phyloP scores from a whole-genome alignment of 495 filamentous ascomycete genomes.

The Xylaria scruposa region DNA sequence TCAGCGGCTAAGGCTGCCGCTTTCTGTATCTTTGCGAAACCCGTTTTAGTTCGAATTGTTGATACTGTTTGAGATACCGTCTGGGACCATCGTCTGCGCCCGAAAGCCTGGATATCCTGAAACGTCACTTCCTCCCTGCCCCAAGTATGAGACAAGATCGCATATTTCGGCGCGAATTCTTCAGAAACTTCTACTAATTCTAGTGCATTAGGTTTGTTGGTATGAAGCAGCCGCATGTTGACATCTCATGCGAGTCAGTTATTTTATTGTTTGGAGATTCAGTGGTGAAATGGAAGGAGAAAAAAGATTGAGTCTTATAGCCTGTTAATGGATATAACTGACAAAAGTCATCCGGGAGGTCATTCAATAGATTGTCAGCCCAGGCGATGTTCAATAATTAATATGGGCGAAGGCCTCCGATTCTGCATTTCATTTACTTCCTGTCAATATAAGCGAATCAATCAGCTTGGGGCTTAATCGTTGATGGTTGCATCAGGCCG shows the following conservation, averaged over 20 bases:
- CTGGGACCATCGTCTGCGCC: background rate
- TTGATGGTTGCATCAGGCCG: too few relatives aligned
- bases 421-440: too few relatives aligned
- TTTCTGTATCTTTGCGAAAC: constrained; percentile 15
- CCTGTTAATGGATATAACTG: background rate
- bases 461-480: too few relatives aligned
- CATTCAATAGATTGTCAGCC: background rate
- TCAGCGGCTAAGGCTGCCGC: constrained; percentile 8
- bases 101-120: constrained; percentile 12
- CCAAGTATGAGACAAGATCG: constrained; percentile 33
- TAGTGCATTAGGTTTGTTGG: background rate
- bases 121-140: constrained; percentile 25
- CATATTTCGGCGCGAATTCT: constrained; percentile 9
- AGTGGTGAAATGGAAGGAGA: background rate
- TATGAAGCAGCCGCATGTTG: background rate
- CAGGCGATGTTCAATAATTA: too few relatives aligned
- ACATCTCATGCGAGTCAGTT: background rate
- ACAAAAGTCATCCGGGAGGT: background rate
- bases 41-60: constrained; percentile 6
- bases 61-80: background rate
- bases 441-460: too few relatives aligned
- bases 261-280: background rate
- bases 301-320: background rate
- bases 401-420: too few relatives aligned
- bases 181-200: background rate